These are phyloP conservation scores for Exophiala alcalophila DNA, from an alignment of 2,329 filamentous ascomycete species.

Conservation along the genomic window DNA sequence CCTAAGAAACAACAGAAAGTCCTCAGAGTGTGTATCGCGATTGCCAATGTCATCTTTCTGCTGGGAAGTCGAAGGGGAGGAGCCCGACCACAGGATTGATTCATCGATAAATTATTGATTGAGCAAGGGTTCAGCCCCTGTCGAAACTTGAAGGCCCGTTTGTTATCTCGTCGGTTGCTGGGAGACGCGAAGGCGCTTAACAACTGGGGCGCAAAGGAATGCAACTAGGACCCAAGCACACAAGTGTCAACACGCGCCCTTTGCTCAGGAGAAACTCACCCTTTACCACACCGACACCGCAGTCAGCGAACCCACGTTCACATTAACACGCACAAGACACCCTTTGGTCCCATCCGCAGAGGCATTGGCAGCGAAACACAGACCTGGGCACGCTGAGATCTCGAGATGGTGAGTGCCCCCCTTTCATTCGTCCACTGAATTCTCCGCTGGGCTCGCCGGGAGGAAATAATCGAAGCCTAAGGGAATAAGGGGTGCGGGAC, in stretches of 20 bases:
- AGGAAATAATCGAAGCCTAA: no score
- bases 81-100: conserved; percentile 5
- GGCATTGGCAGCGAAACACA: conserved; percentile 4
- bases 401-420: conserved; percentile 25
- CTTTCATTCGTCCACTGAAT: conserved; percentile 21
- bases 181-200: conserved; percentile 14
- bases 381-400: conserved; percentile 2
- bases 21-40: conserved; percentile 15
- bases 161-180: conserved; percentile 21
- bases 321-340: not conserved
- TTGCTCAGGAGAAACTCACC: conserved; percentile 20
- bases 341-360: no score
- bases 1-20: conserved; percentile 21
- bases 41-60: conserved; percentile 22
- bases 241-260: conserved; percentile 22
- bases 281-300: conserved; percentile 11
- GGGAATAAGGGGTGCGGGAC: no score
- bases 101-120: no score
- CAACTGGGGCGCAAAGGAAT: conserved; percentile 1
- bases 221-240: conserved; percentile 8
- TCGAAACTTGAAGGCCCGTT: no score
- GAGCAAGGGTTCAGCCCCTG: no score
- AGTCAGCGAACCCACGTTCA: conserved; percentile 1
- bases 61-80: conserved; percentile 14
- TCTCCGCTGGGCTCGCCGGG: conserved; percentile 2